These are phyloP conservation scores for Eragrostis tef DNA, from an alignment of 202 grass and related monocot species.

Conservation along the genomic window DNA sequence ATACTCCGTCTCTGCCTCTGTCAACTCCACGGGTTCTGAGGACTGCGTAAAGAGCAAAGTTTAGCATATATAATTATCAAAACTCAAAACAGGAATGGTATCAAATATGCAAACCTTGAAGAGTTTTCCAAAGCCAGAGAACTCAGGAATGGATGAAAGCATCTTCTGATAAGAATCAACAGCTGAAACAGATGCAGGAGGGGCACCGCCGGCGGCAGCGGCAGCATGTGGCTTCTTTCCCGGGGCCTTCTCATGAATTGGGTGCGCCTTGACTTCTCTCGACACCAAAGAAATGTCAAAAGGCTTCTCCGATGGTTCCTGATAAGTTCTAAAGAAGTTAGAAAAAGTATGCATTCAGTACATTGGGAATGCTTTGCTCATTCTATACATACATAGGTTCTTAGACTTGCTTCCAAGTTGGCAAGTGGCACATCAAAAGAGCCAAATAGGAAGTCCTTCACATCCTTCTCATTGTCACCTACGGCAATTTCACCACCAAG, in stretches of 20 bases:
- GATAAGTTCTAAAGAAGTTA: conserved; percentile 45
- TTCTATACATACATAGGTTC: conserved; percentile 60
- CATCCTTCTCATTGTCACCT: conserved; percentile 58
- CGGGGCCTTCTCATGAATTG: conserved; percentile 56
- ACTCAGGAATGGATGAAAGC: conserved; percentile 76
- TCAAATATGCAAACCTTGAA: conserved; percentile 63
- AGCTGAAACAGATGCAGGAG: conserved; percentile 54
- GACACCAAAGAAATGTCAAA: conserved; percentile 75
- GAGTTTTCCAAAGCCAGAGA: conserved; percentile 61
- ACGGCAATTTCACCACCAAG: conserved; percentile 59
- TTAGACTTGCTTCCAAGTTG: conserved; percentile 77
- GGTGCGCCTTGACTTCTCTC: conserved; percentile 63
- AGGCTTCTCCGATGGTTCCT: conserved; percentile 69
- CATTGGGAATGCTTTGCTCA: conserved; percentile 33
- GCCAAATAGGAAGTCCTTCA: conserved; percentile 74
- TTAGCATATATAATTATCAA: conserved; percentile 37
- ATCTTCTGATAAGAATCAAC: conserved; percentile 75
- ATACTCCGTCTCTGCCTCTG: conserved; percentile 81
- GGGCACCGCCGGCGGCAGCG: neutral
- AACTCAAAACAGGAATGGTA: conserved; percentile 30
- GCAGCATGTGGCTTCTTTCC: conserved; percentile 63
- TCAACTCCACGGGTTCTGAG: conserved; percentile 71
- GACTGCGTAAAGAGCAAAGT: conserved; percentile 54
- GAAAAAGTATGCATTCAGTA: conserved; percentile 22
- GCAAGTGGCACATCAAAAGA: conserved; percentile 77